Percentiles rank a stretch among this genome's conserved stretches.
phyloP scores from a whole-genome alignment of 2,329 filamentous ascomycete genomes.

The Basipetospora sp. region DNA sequence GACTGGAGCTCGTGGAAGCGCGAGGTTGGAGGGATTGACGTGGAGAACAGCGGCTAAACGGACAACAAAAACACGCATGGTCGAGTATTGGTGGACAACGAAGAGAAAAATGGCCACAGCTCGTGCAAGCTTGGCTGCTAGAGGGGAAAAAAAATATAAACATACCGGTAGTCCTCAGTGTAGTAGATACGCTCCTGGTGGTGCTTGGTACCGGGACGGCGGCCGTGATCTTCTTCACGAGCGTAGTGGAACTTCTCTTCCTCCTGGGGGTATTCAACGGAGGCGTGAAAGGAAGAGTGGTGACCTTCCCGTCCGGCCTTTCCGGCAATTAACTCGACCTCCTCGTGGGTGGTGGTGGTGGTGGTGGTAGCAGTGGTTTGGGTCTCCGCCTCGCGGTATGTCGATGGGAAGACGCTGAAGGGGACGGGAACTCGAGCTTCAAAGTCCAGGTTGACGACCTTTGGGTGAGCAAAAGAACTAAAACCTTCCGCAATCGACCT shows the following conservation, averaged over 20 bases:
- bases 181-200: slow-evolving; percentile 23
- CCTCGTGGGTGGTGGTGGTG: slow-evolving; percentile 44
- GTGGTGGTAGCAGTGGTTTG: slow-evolving; percentile 23
- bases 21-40: too few relatives aligned
- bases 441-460: slow-evolving; percentile 99
- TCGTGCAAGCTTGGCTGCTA: background rate
- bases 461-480: slow-evolving; percentile 46
- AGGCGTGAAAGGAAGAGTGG: slow-evolving; percentile 56
- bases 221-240: slow-evolving; percentile 63
- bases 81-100: too few relatives aligned
- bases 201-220: slow-evolving; percentile 51
- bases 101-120: too few relatives aligned
- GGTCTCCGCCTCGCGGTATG: slow-evolving; percentile 58
- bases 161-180: slow-evolving; percentile 40
- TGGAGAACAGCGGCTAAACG: too few relatives aligned
- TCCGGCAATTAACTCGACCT: slow-evolving; percentile 62
- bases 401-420: slow-evolving; percentile 99
- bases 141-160: slow-evolving; percentile 10
- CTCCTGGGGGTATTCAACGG: slow-evolving; percentile 41
- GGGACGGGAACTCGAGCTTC: slow-evolving; percentile 97
- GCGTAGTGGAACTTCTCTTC: slow-evolving; percentile 76
- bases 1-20: too few relatives aligned
- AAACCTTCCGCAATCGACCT: slow-evolving; percentile 34
- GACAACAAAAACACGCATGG: too few relatives aligned
- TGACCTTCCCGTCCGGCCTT: slow-evolving; percentile 97